phyloP scores from a whole-genome alignment of 768 basidiomycete genomes.

The Boletus rubroflammeus region DNA sequence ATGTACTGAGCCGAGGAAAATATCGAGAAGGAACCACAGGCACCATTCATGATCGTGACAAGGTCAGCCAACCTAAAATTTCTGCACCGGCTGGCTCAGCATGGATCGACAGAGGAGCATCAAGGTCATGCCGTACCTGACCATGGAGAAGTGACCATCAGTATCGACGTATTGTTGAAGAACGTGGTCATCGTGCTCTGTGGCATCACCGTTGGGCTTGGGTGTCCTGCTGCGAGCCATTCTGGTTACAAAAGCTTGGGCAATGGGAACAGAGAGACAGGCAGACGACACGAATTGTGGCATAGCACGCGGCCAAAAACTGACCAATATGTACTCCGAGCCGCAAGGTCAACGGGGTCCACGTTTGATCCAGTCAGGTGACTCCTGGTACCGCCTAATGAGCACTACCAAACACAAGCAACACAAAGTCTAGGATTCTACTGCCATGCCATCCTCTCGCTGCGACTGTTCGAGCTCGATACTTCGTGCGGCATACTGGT shows the following conservation, averaged over 20 bases:
- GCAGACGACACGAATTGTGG: conserved; percentile 32
- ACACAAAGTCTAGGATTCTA: conserved; percentile 22
- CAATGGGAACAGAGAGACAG: neutral
- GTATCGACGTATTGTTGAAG: conserved; percentile 84
- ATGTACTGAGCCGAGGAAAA: conserved; percentile 92
- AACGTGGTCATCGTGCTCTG: conserved; percentile 30
- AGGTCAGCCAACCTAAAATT: conserved; percentile 98
- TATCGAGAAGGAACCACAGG: conserved; percentile 94
- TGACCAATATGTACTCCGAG: conserved; percentile 2
- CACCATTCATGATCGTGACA: conserved; percentile 98
- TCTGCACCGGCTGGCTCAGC: conserved; percentile 40
- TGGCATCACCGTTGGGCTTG: conserved; percentile 16
- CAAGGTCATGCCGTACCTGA: conserved; percentile 56
- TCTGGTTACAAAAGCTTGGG: conserved; percentile 3
- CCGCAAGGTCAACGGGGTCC: conserved; percentile 14
- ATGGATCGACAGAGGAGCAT: conserved; percentile 13
- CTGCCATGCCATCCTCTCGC: conserved; percentile 44
- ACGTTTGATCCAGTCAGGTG: neutral
- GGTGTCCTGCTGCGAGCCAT: conserved; percentile 32
- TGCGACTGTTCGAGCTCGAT: conserved; percentile 56
- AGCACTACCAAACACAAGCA: neutral
- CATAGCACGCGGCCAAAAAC: conserved; percentile 4
- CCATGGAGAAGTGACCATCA: conserved; percentile 95
- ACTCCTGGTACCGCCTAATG: conserved; percentile 23
- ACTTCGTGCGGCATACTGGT: conserved; percentile 78